Evolutionary conservation across 495 filamentous ascomycete species (phyloP).

Genomic region (Aspergillus ellipticus): DNA sequence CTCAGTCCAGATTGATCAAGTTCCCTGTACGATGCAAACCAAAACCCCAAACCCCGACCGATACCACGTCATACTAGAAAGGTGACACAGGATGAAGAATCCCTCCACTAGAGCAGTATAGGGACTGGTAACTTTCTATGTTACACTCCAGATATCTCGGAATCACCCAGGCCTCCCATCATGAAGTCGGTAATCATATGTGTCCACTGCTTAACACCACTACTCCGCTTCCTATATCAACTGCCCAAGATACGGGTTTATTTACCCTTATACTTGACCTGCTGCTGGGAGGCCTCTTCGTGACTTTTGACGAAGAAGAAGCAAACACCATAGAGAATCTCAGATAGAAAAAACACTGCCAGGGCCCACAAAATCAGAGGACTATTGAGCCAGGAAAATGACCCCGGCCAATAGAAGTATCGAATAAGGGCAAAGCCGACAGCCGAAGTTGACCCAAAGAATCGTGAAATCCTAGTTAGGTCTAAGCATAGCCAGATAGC

Average conservation of each 20-base stretch:
- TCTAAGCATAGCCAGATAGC: not conserved
- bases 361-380: not conserved
- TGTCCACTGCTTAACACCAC: no score
- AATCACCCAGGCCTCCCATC: no score
- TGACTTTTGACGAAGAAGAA: not conserved
- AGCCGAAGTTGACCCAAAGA: not conserved
- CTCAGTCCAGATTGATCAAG: no score
- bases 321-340: not conserved
- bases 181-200: no score
- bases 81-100: not conserved
- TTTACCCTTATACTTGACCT: not conserved
- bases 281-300: not conserved
- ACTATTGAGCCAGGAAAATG: conserved; percentile 1
- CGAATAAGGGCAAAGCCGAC: not conserved
- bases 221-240: not conserved
- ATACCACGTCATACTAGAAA: not conserved
- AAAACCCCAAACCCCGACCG: not conserved
- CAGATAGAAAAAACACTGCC: not conserved
- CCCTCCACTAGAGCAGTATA: not conserved
- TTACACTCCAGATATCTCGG: not conserved
- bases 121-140: not conserved
- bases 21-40: not conserved
- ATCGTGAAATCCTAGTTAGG: conserved; percentile 4
- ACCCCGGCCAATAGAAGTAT: not conserved
- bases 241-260: not conserved